These are phyloP conservation scores for Ogataea trehaloabstinens DNA, from an alignment of 805 yeast genomes.

Conservation along the genomic window DNA sequence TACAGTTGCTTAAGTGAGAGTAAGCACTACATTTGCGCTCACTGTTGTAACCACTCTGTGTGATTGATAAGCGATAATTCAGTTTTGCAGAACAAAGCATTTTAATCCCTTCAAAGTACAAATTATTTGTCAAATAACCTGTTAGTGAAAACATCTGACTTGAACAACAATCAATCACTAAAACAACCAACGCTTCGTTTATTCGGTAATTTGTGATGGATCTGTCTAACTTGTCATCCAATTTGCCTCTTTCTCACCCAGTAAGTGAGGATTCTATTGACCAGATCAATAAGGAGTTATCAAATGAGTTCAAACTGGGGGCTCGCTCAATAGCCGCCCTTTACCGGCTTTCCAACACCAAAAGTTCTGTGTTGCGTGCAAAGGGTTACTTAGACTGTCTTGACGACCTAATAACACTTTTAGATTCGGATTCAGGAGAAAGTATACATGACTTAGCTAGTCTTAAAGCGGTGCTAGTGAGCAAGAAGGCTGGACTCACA, in stretches of 20 bases:
- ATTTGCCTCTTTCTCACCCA: slow-evolving; percentile 52
- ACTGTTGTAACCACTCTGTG: too few relatives aligned
- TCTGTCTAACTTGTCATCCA: slow-evolving; percentile 55
- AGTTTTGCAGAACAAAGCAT: too few relatives aligned
- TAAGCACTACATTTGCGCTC: too few relatives aligned
- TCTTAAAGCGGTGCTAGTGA: slow-evolving; percentile 35
- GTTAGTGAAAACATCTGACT: too few relatives aligned
- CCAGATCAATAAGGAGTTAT: slow-evolving; percentile 51
- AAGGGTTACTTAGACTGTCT: slow-evolving; percentile 63
- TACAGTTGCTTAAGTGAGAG: too few relatives aligned
- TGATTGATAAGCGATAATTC: too few relatives aligned
- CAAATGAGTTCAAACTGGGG: slow-evolving; percentile 65
- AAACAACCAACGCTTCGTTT: too few relatives aligned
- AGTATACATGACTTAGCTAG: slow-evolving; percentile 33
- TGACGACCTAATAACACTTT: slow-evolving; percentile 44
- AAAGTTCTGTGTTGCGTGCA: slow-evolving; percentile 44
- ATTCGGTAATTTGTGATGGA: too few relatives aligned
- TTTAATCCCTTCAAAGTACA: too few relatives aligned
- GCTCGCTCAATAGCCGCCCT: slow-evolving; percentile 70
- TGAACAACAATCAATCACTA: too few relatives aligned
- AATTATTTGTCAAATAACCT: too few relatives aligned
- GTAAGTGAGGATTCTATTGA: slow-evolving; percentile 45
- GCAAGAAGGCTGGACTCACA: slow-evolving; percentile 27
- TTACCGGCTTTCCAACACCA: slow-evolving; percentile 57
- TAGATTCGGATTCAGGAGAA: slow-evolving; percentile 17